Evolutionary conservation across 257 asterid genomes (phyloP).

Genomic region (Cordia subcordata): DNA sequence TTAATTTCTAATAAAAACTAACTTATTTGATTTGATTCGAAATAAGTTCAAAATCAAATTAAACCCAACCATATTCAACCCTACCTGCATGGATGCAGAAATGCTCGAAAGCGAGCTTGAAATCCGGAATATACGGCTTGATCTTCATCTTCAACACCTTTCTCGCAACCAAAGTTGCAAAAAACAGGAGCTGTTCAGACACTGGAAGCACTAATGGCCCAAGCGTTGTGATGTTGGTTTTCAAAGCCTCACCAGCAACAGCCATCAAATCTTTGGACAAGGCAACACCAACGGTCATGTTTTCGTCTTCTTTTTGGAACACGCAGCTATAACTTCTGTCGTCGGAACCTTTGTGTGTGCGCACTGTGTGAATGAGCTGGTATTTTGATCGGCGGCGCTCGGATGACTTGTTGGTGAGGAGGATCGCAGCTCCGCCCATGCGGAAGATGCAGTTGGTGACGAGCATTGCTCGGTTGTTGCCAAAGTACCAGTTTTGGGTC

Average conservation of each 20-base stretch:
- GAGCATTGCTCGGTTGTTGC: slow-evolving; percentile 63
- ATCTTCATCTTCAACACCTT: slow-evolving; percentile 42
- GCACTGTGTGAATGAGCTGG: slow-evolving; percentile 53
- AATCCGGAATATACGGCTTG: slow-evolving; percentile 43
- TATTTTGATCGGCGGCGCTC: slow-evolving; percentile 52
- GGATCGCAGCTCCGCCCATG: slow-evolving; percentile 71
- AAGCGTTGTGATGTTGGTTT: slow-evolving; percentile 38
- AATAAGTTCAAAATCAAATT: too few species aligned
- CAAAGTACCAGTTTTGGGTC: slow-evolving; percentile 64
- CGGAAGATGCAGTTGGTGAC: slow-evolving; percentile 70
- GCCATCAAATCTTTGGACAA: slow-evolving; percentile 50
- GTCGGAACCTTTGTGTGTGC: slow-evolving; percentile 66
- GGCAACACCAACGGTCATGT: slow-evolving; percentile 27
- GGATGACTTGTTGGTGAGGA: slow-evolving; percentile 46
- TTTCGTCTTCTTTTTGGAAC: slow-evolving; percentile 53
- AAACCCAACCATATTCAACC: too few species aligned
- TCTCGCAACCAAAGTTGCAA: slow-evolving; percentile 41
- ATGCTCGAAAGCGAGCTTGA: slow-evolving; percentile 48
- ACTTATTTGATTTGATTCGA: too few species aligned
- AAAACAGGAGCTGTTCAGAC: slow-evolving; percentile 56
- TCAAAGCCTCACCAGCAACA: slow-evolving; percentile 47
- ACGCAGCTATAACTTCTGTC: slow-evolving; percentile 57
- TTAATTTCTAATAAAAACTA: too few species aligned
- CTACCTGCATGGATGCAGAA: slow-evolving; percentile 53
- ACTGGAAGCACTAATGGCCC: slow-evolving; percentile 64